Percentiles rank a stretch among this genome's conserved stretches.
Conservation (phyloP, 2,329 filamentous ascomycete genomes). For the Knoxdaviesia proteae region DNA sequence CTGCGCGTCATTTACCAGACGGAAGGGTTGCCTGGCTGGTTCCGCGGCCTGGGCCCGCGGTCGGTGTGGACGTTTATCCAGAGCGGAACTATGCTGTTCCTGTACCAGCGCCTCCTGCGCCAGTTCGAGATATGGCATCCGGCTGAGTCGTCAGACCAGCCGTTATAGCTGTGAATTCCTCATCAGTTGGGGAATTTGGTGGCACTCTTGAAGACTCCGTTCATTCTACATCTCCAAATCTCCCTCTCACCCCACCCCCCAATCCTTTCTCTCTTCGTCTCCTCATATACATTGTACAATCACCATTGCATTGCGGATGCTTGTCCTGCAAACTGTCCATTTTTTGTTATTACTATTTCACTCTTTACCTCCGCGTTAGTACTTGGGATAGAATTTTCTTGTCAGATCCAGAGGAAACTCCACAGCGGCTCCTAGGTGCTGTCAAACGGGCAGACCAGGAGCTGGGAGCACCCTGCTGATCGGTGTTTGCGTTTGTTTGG, state of each 20-base stretch:
- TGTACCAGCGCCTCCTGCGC: constrained; percentile 75
- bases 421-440: too few relatives aligned
- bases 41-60: constrained; percentile 80
- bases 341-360: too few relatives aligned
- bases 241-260: too few relatives aligned
- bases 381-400: too few relatives aligned
- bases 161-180: not conserved
- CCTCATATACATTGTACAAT: not conserved
- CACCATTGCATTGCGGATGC: too few relatives aligned
- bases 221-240: not conserved
- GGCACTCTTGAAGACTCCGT: not conserved
- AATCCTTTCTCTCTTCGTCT: not conserved
- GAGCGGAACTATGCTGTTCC: constrained; percentile 85
- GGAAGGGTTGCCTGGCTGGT: constrained; percentile 78
- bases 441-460: too few relatives aligned
- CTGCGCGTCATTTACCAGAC: constrained; percentile 73
- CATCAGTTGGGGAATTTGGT: not conserved
- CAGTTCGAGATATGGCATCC: constrained; percentile 39
- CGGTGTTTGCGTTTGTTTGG: too few relatives aligned
- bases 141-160: constrained; percentile 7
- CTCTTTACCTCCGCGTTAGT: too few relatives aligned
- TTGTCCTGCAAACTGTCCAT: too few relatives aligned
- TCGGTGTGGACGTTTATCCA: constrained; percentile 96
- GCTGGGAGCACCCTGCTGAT: too few relatives aligned
- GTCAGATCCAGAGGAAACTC: too few relatives aligned